Base-by-base conservation (phyloP, 2,329 filamentous ascomycete genomes). In the Diplodia scrobiculata region DNA sequence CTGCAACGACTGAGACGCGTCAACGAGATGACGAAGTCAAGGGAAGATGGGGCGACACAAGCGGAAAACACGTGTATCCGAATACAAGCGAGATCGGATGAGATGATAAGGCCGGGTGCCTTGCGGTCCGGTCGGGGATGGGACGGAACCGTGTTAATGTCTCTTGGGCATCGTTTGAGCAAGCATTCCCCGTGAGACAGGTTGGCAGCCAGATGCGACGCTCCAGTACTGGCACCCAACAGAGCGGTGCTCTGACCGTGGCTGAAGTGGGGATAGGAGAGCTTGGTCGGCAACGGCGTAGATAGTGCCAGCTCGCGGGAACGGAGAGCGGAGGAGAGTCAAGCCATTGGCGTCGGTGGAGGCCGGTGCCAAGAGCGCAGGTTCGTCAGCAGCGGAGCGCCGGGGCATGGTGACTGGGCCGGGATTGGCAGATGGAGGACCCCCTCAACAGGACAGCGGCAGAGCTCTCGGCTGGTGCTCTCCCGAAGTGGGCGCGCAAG, bases 311-410 rank as follows among this genome's bases (percentile, higher is more conserved):
- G 4, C 11, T 17, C 17, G 55, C 14, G 7, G 25, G 29, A 19
- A 13, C 3, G 38, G 36, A 36, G 41, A 45, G 58, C 45, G 58
- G 41, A 62, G 45, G 52, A 19, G 27, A 13, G 41, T 29, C 38
- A 62, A 36, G 19, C 45, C 58, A 62, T 62, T 62, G 58, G 58
- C 58, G 27, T 48, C 41, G 58, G 58, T 47, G 41, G 41, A 62
- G 13, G 58, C 36, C 17, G 55, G 55, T 48, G 58, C 58, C 58
- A 62, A 62, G 58, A 48, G 27, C 29, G 58, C 45, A 48, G 45
- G 58, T n/a, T n/a, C 7, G 41, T 62, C 58, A 62, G 58, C 58
- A 62, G 38, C 38, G 55, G 38, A 48, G 55, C 27, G 32, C 13
- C 10, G 55, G 25, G 17, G 41, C 25, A 25, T 25, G 25, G 21